phyloP scores from a whole-genome alignment of 768 basidiomycete species.

The Serendipita sp. region DNA sequence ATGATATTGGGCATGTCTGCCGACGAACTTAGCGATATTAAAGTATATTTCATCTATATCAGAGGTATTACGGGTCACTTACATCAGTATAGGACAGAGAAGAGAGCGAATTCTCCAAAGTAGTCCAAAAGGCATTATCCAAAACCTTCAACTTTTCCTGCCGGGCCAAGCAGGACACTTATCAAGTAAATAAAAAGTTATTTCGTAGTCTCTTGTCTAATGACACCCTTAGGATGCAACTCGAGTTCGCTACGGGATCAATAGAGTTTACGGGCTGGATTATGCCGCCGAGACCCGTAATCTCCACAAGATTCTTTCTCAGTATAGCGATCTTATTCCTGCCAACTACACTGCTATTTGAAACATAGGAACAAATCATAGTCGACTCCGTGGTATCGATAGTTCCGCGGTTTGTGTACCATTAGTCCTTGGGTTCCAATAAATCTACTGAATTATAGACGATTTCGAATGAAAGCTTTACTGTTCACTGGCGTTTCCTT shows the following conservation, averaged over 20 bases:
- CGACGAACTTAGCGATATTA: constrained; percentile 59
- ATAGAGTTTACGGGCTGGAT: constrained; percentile 46
- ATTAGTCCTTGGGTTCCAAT: neutral
- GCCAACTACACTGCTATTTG: neutral
- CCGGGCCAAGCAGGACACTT: constrained; percentile 76
- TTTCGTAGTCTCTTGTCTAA: neutral
- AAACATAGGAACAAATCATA: neutral
- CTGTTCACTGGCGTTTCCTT: neutral
- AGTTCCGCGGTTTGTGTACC: neutral
- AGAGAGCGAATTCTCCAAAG: constrained; percentile 38
- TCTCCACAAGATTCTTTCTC: neutral
- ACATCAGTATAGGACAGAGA: constrained; percentile 35
- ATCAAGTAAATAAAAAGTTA: constrained; percentile 38
- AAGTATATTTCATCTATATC: constrained; percentile 26
- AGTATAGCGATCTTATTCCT: neutral
- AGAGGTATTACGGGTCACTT: constrained; percentile 3
- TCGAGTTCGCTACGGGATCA: constrained; percentile 71
- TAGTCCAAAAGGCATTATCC: constrained; percentile 50
- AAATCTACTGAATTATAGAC: neutral
- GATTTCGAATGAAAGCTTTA: neutral
- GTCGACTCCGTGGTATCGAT: neutral
- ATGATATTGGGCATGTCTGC: constrained; percentile 63
- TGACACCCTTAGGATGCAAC: constrained; percentile 43
- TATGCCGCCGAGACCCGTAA: constrained; percentile 17
- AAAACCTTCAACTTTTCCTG: constrained; percentile 68